These are phyloP conservation scores for Vitellaria paradoxa DNA, from an alignment of 179 eudicot genomes.

Conservation along the genomic window DNA sequence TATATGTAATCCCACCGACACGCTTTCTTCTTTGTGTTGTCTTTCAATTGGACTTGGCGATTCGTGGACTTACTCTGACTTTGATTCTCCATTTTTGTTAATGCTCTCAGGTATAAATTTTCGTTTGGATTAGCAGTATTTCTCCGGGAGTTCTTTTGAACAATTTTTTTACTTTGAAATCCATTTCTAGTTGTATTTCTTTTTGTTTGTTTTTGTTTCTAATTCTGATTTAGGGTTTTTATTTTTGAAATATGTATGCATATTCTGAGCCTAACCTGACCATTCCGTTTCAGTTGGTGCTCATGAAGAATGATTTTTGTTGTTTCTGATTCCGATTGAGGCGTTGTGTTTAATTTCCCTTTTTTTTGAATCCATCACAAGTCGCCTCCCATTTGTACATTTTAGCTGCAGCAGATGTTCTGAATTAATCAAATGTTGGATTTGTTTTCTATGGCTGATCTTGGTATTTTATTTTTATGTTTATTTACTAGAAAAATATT, in stretches of 20 bases:
- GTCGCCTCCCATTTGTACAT: neutral
- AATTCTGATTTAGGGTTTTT: slow-evolving; percentile 4
- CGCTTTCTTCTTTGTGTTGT: neutral
- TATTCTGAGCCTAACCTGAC: no score
- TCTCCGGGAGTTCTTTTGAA: neutral
- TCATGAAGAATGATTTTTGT: neutral
- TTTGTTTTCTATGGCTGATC: neutral
- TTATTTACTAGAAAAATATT: neutral
- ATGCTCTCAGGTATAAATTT: neutral
- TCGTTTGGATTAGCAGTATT: neutral
- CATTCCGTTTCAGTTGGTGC: neutral
- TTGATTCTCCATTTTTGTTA: neutral
- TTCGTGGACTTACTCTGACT: neutral
- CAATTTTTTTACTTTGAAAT: neutral
- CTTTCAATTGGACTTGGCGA: neutral
- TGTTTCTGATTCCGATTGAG: neutral
- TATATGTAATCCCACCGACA: neutral
- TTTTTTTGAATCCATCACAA: neutral
- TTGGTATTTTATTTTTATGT: neutral
- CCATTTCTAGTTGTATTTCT: neutral
- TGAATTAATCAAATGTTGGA: neutral
- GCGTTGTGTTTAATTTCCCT: neutral
- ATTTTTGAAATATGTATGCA: neutral
- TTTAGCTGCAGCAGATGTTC: neutral
- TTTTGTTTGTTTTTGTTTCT: neutral